Conservation (phyloP, 345 rosid genomes). For the Corymbia maculata region DNA sequence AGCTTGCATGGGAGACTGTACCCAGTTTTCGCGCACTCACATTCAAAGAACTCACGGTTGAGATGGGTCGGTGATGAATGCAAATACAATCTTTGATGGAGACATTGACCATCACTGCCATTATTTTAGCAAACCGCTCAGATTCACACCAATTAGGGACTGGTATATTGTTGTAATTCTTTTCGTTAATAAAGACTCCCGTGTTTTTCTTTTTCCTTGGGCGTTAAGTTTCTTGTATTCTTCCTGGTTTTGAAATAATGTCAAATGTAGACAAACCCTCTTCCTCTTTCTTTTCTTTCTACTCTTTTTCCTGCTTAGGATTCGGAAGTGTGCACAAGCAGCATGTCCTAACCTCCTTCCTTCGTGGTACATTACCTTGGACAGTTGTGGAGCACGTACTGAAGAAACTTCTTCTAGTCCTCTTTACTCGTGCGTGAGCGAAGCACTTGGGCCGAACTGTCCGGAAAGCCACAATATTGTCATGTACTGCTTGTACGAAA, state of each 20-base stretch:
- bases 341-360: background rate
- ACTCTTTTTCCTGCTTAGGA: background rate
- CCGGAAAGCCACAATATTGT: background rate
- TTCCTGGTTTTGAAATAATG: background rate
- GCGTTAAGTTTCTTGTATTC: background rate
- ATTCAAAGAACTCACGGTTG: background rate
- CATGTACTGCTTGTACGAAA: background rate
- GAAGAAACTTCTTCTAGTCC: background rate
- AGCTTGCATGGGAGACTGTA: background rate
- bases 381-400: background rate
- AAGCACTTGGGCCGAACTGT: background rate
- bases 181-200: background rate
- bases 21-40: background rate
- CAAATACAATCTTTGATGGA: background rate
- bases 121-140: background rate
- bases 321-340: background rate
- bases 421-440: background rate
- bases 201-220: background rate
- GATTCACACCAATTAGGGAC: background rate
- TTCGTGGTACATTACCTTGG: background rate
- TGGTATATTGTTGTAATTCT: background rate
- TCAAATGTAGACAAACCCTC: background rate
- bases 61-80: background rate
- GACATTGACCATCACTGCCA: background rate
- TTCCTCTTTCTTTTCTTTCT: background rate